These are phyloP conservation scores for Tephrocybe rancida DNA, from an alignment of 768 basidiomycete genomes.

Conservation along the genomic window DNA sequence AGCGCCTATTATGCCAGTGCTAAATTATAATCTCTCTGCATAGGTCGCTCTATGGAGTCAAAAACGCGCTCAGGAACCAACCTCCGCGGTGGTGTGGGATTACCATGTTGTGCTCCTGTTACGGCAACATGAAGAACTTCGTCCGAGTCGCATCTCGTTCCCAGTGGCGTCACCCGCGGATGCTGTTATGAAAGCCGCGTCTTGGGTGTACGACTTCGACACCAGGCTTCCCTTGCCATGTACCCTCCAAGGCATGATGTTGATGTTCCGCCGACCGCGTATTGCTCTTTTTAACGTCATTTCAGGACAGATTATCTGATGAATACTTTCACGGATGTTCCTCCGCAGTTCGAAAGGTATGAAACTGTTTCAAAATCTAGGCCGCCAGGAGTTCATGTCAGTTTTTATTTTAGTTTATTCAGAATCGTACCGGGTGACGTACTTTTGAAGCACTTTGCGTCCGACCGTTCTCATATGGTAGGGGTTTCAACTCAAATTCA, in stretches of 20 bases:
- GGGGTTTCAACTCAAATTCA: constrained; percentile 7
- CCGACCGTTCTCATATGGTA: constrained; percentile 80
- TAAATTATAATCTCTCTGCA: neutral
- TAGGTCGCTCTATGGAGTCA: constrained; percentile 73
- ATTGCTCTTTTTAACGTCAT: neutral
- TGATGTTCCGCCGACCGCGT: constrained; percentile 11
- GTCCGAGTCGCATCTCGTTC: too few species aligned
- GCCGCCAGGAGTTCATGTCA: neutral
- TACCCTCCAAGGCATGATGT: constrained; percentile 44
- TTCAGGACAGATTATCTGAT: constrained; percentile 44
- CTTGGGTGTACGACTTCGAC: constrained; percentile 76
- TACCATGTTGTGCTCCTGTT: constrained; percentile 72
- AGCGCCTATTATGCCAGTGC: neutral
- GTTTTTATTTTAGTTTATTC: constrained; percentile 51
- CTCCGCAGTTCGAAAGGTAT: constrained; percentile 47
- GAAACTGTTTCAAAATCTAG: neutral
- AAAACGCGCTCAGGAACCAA: constrained; percentile 37
- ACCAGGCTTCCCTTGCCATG: constrained; percentile 54
- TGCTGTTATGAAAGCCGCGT: neutral
- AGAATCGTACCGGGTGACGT: constrained; percentile 55
- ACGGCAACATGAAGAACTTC: constrained; percentile 34
- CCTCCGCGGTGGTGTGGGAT: constrained; percentile 64
- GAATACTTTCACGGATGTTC: constrained; percentile 43
- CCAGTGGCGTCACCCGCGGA: neutral
- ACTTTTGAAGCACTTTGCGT: constrained; percentile 66